A percentile compares a stretch with the other conserved stretches of the same genome.
These are phyloP conservation scores for Mycena chlorophos DNA, from an alignment of 768 basidiomycete species.

Conservation along the genomic window DNA sequence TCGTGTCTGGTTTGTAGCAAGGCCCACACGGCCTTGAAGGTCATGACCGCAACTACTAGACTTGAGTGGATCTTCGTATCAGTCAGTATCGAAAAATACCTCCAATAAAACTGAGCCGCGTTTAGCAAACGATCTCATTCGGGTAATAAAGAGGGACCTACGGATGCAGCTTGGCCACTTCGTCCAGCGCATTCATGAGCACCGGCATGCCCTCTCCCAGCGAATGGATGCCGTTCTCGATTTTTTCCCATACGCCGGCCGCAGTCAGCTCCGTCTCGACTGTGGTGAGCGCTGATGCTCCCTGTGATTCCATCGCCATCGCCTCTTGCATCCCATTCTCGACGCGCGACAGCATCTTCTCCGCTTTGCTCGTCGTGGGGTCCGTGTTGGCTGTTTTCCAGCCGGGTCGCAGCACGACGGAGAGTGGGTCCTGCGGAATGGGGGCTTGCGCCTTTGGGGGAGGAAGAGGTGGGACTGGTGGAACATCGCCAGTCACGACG, in stretches of 20 bases:
- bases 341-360: constrained; percentile 7
- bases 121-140: neutral
- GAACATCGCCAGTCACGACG: too few relatives aligned
- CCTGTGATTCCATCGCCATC: constrained; percentile 1
- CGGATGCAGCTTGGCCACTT: constrained; percentile 30
- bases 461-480: constrained; percentile 28
- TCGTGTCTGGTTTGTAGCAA: constrained; percentile 39
- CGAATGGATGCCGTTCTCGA: constrained; percentile 10
- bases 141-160: neutral
- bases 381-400: constrained; percentile 13
- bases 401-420: constrained; percentile 7
- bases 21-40: constrained; percentile 37
- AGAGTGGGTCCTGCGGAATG: constrained; percentile 16
- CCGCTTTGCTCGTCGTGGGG: constrained; percentile 11
- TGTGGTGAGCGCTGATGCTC: neutral
- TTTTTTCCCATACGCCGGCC: constrained; percentile 15
- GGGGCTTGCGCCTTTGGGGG: constrained; percentile 22
- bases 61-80: constrained; percentile 25
- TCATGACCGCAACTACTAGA: constrained; percentile 33
- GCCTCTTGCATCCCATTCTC: constrained; percentile 2
- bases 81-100: too few relatives aligned
- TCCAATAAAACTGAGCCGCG: constrained; percentile 23
- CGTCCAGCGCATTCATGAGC: constrained; percentile 28
- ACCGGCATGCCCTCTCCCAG: constrained; percentile 15
- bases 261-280: constrained; percentile 11